These are phyloP conservation scores for Limtongia smithiae DNA, from an alignment of 805 yeast species.

Conservation along the genomic window DNA sequence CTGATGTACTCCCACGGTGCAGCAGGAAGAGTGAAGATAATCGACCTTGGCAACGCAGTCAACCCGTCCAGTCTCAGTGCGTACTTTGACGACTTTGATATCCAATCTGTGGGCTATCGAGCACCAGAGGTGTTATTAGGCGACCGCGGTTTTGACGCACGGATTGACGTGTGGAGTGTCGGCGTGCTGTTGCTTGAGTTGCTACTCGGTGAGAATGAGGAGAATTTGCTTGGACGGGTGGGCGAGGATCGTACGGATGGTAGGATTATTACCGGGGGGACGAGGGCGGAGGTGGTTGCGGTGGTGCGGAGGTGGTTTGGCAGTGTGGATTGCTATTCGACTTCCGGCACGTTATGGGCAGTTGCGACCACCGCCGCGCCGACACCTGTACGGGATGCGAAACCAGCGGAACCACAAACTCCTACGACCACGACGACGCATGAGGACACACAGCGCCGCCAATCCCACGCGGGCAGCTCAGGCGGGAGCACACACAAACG, in stretches of 20 bases:
- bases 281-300: constrained; percentile 2
- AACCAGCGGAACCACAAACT: too few species aligned
- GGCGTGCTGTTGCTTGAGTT: constrained; percentile 31
- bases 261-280: constrained; percentile 10
- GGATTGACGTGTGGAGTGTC: constrained; percentile 32
- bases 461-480: too few species aligned
- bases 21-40: constrained; percentile 21
- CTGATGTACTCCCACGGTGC: constrained; percentile 13
- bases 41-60: constrained; percentile 32
- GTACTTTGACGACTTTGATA: constrained; percentile 30
- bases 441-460: too few species aligned
- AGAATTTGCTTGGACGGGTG: background rate
- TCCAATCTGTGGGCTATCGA: constrained; percentile 30
- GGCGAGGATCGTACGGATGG: background rate
- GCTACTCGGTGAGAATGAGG: constrained; percentile 8
- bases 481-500: too few species aligned
- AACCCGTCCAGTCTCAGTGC: constrained; percentile 5
- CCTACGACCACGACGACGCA: too few species aligned
- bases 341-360: background rate
- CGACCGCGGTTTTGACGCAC: constrained; percentile 26
- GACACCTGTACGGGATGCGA: too few species aligned
- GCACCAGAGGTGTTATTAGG: constrained; percentile 34
- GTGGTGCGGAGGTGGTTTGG: constrained; percentile 12
- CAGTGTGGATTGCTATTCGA: constrained; percentile 7
- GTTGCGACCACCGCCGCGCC: background rate